Conservation (phyloP, 2,329 filamentous ascomycete species). For the Plectosphaerella plurivora region DNA sequence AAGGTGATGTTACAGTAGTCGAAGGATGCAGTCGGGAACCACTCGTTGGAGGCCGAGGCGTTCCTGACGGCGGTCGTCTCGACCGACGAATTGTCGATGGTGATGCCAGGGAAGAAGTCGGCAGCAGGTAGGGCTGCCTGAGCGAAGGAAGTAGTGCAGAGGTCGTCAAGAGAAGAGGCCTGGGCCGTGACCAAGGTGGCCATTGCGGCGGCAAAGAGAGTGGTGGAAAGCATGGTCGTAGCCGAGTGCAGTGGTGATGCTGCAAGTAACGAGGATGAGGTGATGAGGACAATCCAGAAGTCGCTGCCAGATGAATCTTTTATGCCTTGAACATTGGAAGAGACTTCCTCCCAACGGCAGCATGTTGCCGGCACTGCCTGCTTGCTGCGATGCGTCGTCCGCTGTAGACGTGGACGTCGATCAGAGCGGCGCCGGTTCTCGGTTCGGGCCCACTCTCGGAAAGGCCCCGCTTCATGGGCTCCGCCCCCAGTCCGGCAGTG, state of each 20-base stretch:
- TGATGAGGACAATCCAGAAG: background rate
- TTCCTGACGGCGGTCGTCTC: slow-evolving; percentile 25
- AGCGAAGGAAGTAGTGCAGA: slow-evolving; percentile 15
- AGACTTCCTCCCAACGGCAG: too few species aligned
- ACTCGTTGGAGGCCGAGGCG: slow-evolving; percentile 19
- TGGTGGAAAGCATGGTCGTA: too few species aligned
- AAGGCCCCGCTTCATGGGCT: too few species aligned
- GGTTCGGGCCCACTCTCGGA: too few species aligned
- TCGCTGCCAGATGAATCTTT: too few species aligned
- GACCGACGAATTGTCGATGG: slow-evolving; percentile 20
- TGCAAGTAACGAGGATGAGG: background rate
- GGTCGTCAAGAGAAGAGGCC: slow-evolving; percentile 13
- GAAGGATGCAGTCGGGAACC: slow-evolving; percentile 23
- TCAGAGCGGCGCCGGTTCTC: too few species aligned
- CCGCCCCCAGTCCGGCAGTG: too few species aligned
- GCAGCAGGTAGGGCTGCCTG: slow-evolving; percentile 15
- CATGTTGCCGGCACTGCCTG: too few species aligned
- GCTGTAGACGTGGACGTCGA: too few species aligned
- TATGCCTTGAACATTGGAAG: too few species aligned
- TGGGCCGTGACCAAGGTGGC: slow-evolving; percentile 6
- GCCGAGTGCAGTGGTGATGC: too few species aligned
- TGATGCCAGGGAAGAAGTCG: slow-evolving; percentile 19
- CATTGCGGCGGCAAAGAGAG: background rate
- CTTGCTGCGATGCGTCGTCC: too few species aligned
- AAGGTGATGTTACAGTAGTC: slow-evolving; percentile 43